These are phyloP conservation scores for Fulvia fulva DNA, from an alignment of 2,329 filamentous ascomycete species.

Conservation along the genomic window DNA sequence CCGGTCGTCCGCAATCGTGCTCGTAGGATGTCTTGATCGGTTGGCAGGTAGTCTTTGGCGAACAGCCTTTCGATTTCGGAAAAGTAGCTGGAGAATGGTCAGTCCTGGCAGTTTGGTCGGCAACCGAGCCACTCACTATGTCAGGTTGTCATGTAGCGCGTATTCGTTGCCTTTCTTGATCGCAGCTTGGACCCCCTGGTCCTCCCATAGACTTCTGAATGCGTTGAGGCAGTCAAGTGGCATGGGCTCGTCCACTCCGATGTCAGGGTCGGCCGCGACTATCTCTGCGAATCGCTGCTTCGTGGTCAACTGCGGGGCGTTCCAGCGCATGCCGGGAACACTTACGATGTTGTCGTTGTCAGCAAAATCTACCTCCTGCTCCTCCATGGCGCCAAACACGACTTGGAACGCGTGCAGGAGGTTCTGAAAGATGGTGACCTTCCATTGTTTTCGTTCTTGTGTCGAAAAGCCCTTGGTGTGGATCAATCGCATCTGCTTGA, in stretches of 20 bases:
- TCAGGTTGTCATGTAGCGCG: slow-evolving; percentile 89
- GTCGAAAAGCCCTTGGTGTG: slow-evolving; percentile 89
- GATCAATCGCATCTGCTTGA: slow-evolving; percentile 99
- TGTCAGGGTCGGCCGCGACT: slow-evolving; percentile 75
- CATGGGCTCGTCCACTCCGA: slow-evolving; percentile 76
- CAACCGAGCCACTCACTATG: slow-evolving; percentile 63
- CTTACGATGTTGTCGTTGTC: slow-evolving; percentile 74
- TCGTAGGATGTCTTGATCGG: slow-evolving; percentile 90
- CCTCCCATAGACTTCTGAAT: slow-evolving; percentile 79
- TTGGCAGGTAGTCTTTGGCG: slow-evolving; percentile 73
- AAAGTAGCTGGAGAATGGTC: slow-evolving; percentile 65
- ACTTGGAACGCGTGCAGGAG: slow-evolving; percentile 87
- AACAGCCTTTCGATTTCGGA: slow-evolving; percentile 60
- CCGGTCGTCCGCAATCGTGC: slow-evolving; percentile 88
- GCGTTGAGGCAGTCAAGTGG: slow-evolving; percentile 73
- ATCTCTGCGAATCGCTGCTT: slow-evolving; percentile 70
- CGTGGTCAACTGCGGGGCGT: slow-evolving; percentile 34
- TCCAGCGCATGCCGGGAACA: slow-evolving; percentile 11
- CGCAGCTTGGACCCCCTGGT: slow-evolving; percentile 78
- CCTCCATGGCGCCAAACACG: slow-evolving; percentile 85
- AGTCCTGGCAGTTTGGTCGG: slow-evolving; percentile 1
- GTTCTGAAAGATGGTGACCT: slow-evolving; percentile 93
- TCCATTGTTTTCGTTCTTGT: slow-evolving; percentile 86
- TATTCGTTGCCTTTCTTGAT: slow-evolving; percentile 94
- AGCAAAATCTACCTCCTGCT: slow-evolving; percentile 75